Conservation (phyloP, 2,329 filamentous ascomycete genomes). For the Chaetothyriales sp. region DNA sequence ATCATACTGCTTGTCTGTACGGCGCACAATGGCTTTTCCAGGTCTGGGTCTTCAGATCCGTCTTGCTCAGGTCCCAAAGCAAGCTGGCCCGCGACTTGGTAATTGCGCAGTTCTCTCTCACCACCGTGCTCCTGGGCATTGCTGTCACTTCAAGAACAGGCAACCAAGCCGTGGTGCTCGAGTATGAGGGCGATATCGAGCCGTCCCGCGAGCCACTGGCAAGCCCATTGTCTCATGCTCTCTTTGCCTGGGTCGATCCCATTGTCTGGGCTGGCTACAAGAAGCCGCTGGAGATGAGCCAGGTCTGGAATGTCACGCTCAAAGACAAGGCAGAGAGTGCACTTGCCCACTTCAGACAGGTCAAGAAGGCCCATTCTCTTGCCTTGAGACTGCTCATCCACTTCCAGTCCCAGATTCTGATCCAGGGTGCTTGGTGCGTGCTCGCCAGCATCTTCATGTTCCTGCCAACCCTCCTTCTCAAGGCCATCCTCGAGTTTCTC, state of each 20-base stretch:
- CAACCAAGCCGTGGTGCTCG: slow-evolving; percentile 73
- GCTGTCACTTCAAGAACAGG: slow-evolving; percentile 74
- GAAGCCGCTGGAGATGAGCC: slow-evolving; percentile 62
- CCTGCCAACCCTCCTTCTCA: slow-evolving; percentile 76
- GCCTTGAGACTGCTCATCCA: slow-evolving; percentile 69
- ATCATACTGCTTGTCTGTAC: slow-evolving; percentile 80
- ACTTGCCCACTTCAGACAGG: slow-evolving; percentile 65
- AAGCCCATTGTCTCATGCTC: slow-evolving; percentile 73
- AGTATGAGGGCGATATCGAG: slow-evolving; percentile 76
- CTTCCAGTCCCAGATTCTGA: slow-evolving; percentile 60
- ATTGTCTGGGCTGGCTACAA: slow-evolving; percentile 83
- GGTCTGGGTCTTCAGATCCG: slow-evolving; percentile 67
- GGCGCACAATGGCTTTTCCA: slow-evolving; percentile 64
- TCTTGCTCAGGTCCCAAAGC: slow-evolving; percentile 60
- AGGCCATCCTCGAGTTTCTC: slow-evolving; percentile 86
- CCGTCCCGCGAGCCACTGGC: slow-evolving; percentile 77
- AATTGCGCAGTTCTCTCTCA: slow-evolving; percentile 59
- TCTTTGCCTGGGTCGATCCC: slow-evolving; percentile 79
- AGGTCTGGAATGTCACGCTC: slow-evolving; percentile 83
- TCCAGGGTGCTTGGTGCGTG: slow-evolving; percentile 67
- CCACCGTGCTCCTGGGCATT: slow-evolving; percentile 58
- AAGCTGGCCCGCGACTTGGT: slow-evolving; percentile 46
- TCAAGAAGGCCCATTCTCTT: slow-evolving; percentile 66
- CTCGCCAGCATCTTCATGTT: slow-evolving; percentile 75
- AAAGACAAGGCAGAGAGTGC: slow-evolving; percentile 76